phyloP scores from a whole-genome alignment of 768 basidiomycete species.

The Tubosaeta sp. region DNA sequence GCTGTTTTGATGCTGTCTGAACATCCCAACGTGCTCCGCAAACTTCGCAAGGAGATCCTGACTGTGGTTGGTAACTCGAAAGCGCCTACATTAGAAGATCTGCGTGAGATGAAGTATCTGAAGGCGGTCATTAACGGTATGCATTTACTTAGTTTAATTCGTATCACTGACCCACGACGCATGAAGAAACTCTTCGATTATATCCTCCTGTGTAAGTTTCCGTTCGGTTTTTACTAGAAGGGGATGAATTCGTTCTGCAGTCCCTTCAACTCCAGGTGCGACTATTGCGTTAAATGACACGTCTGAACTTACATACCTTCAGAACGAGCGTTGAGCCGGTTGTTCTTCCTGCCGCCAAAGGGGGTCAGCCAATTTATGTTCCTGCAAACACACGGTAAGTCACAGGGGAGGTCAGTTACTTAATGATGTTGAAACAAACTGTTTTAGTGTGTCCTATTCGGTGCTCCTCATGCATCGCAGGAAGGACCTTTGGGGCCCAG shows the following conservation, averaged over 20 bases:
- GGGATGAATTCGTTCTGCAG: slow-evolving; percentile 7
- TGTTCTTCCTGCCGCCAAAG: slow-evolving; percentile 22
- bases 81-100: slow-evolving; percentile 28
- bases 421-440: background rate
- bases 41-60: slow-evolving; percentile 30
- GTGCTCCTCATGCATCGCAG: slow-evolving; percentile 54
- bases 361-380: slow-evolving; percentile 29
- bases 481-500: slow-evolving; percentile 43
- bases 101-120: slow-evolving; percentile 37
- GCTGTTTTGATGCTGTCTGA: slow-evolving; percentile 43
- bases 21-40: slow-evolving; percentile 25
- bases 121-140: slow-evolving; percentile 37
- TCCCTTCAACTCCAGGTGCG: slow-evolving; percentile 23
- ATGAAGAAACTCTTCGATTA: slow-evolving; percentile 27
- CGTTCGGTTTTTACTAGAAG: background rate
- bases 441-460: slow-evolving; percentile 39
- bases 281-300: background rate
- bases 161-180: background rate
- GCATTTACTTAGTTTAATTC: background rate
- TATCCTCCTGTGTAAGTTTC: slow-evolving; percentile 30
- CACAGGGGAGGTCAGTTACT: background rate
- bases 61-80: slow-evolving; percentile 23
- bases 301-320: background rate
- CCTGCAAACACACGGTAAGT: slow-evolving; percentile 30
- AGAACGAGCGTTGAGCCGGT: slow-evolving; percentile 24